Conservation (phyloP, 2,329 filamentous ascomycete species). For the Dothiorella sarmentorum region DNA sequence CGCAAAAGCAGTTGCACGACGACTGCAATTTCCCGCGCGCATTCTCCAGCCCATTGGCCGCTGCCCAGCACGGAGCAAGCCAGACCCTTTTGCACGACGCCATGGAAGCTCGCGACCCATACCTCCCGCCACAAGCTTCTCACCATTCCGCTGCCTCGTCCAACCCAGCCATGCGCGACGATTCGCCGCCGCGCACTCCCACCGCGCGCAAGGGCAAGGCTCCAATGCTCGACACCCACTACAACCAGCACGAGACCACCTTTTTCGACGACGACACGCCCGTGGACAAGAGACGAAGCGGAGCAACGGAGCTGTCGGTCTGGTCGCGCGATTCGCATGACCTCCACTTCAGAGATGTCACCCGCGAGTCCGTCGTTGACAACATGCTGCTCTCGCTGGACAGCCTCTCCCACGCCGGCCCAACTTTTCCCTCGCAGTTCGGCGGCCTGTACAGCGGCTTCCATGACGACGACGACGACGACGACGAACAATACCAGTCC, state of each 20-base stretch:
- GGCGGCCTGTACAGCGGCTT: slow-evolving; percentile 37
- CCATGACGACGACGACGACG: slow-evolving; percentile 39
- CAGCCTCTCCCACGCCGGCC: slow-evolving; percentile 53
- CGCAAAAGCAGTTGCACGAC: neutral
- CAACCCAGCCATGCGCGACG: slow-evolving; percentile 14
- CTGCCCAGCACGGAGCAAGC: neutral
- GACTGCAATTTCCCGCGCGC: slow-evolving; percentile 16
- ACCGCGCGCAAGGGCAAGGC: slow-evolving; percentile 8
- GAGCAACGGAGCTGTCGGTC: slow-evolving; percentile 8
- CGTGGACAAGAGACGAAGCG: slow-evolving; percentile 18
- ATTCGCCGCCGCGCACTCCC: slow-evolving; percentile 17
- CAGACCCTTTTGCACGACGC: slow-evolving; percentile 17
- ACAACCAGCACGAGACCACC: neutral
- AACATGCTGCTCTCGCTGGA: slow-evolving; percentile 95
- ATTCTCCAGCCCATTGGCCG: slow-evolving; percentile 13
- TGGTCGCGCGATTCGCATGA: slow-evolving; percentile 70
- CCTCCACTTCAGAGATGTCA: slow-evolving; percentile 74
- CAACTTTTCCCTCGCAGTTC: slow-evolving; percentile 28
- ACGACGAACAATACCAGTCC: slow-evolving; percentile 40
- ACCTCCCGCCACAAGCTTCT: slow-evolving; percentile 7
- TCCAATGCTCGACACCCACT: slow-evolving; percentile 13
- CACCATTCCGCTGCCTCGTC: slow-evolving; percentile 7
- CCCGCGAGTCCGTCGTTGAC: slow-evolving; percentile 86
- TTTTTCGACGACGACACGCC: slow-evolving; percentile 21
- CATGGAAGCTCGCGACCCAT: slow-evolving; percentile 16